Evolutionary conservation across 1,139 yeast genomes (phyloP).

Genomic region (Debaryomyces subglobosus): DNA sequence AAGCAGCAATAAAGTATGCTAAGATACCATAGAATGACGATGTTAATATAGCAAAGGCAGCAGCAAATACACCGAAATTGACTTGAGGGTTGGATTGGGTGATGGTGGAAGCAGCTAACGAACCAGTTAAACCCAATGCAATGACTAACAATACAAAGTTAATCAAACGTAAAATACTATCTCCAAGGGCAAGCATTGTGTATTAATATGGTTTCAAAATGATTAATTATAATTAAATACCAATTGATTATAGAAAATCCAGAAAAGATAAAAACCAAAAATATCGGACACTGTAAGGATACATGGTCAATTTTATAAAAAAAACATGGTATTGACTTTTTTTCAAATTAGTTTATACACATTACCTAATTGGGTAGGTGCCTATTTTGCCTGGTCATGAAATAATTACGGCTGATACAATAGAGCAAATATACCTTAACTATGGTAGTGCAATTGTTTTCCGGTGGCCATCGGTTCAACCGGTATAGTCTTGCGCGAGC

Average conservation of each 20-base stretch:
- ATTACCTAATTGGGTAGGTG: slow-evolving; percentile 8
- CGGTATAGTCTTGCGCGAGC: slow-evolving; percentile 5
- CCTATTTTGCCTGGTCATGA: slow-evolving; percentile 10
- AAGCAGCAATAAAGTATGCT: slow-evolving; percentile 75
- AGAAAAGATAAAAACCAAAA: slow-evolving; percentile 1
- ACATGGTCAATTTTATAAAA: slow-evolving; percentile 8
- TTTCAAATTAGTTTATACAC: slow-evolving; percentile 7
- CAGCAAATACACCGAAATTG: slow-evolving; percentile 83
- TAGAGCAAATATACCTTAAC: slow-evolving; percentile 6
- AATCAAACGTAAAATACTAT: slow-evolving; percentile 69
- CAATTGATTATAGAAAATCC: slow-evolving; percentile 7
- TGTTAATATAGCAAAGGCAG: slow-evolving; percentile 81
- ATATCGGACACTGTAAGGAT: slow-evolving; percentile 1
- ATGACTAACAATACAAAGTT: slow-evolving; percentile 78
- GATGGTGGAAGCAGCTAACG: slow-evolving; percentile 72
- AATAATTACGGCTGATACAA: slow-evolving; percentile 11
- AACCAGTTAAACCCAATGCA: slow-evolving; percentile 82
- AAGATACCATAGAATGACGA: slow-evolving; percentile 77
- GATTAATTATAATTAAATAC: slow-evolving; percentile 5
- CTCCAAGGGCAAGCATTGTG: slow-evolving; percentile 67
- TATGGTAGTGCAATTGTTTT: slow-evolving; percentile 4
- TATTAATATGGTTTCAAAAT: slow-evolving; percentile 5
- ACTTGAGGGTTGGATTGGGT: slow-evolving; percentile 72
- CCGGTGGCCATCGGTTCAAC: slow-evolving; percentile 1
- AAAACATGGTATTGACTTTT: slow-evolving; percentile 8